Base-by-base conservation (phyloP, 129 eudicot genomes). In the Lonicera japonica region DNA sequence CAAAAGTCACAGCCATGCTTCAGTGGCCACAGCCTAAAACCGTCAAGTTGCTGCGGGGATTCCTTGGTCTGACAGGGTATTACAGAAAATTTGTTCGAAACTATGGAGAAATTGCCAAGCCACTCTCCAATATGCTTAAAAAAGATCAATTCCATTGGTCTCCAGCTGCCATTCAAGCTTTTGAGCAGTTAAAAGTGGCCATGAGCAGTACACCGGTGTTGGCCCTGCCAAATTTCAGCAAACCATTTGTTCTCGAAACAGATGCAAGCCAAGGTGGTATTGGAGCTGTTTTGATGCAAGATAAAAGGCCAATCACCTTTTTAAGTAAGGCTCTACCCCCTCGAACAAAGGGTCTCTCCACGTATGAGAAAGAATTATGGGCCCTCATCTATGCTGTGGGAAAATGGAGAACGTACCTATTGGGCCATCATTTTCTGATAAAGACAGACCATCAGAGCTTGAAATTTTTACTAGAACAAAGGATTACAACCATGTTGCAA, bases 251-350 rank as follows among this genome's bases (percentile, higher is more conserved):
- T n/a, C n/a, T n/a, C n/a, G n/a, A n/a, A n/a, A n/a, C n/a, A n/a
- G n/a, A n/a, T 62, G 75, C 57, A 1, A 5, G 56, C 13, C 38
- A 21, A 1, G 8, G 7, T 4, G 63, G 75, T 1, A 38, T 71
- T 13, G 48, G 75, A 13, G 75, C 61, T 1, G 75, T 70, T 18
- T 21, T 70, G 22, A 46, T 70, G 61, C 62, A 70, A 21, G n/a
- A 36, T 0, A 2, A 39, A 12, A 24, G 34, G 4, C 75, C 62
- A 3, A 0, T 62, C 0, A 59, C 65, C 3, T 72, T 16, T n/a
- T 2, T 72, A 0, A 72, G 66, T 25, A 56, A 48, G 21, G 11
- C 24, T 3, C 0, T 54, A 4, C 24, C 19, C 11, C 64, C 48
- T 0, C 25, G 14, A 7, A 5, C 25, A 0, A 17, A 25, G 8